These are phyloP conservation scores for Panicum miliaceum DNA, from an alignment of 176 grass and related monocot genomes.

Conservation along the genomic window DNA sequence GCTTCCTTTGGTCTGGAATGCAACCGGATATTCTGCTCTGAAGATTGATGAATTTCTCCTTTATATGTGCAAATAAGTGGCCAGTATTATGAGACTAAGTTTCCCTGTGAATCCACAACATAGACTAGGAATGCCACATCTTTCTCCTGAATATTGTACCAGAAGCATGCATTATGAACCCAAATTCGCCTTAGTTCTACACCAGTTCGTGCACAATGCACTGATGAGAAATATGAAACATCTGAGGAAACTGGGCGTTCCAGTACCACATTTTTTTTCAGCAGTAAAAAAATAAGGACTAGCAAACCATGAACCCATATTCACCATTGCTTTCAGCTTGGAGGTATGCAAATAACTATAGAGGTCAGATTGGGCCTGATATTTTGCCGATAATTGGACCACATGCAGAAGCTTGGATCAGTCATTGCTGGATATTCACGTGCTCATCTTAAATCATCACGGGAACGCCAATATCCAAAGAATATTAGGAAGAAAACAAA, in stretches of 20 bases:
- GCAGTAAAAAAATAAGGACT: background rate
- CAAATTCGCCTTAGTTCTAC: too few relatives aligned
- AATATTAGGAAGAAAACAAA: conserved; percentile 27
- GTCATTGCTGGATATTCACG: conserved; percentile 42
- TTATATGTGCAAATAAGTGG: background rate
- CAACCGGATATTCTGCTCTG: background rate
- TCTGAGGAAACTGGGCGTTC: background rate
- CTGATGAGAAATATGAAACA: background rate
- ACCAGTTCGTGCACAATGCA: background rate
- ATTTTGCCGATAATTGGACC: conserved; percentile 23
- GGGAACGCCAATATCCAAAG: conserved; percentile 9
- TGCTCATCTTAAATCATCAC: conserved; percentile 35
- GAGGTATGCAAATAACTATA: conserved; percentile 16
- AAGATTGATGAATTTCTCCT: background rate
- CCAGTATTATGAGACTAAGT: background rate
- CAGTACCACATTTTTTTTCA: background rate
- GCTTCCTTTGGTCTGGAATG: conserved; percentile 13
- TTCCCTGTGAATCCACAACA: background rate
- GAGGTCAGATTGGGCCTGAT: background rate
- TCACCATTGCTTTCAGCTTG: background rate
- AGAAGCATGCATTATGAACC: too few relatives aligned
- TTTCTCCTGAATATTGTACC: background rate
- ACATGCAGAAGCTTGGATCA: background rate
- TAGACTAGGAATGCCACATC: background rate
- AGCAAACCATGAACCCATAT: background rate